Conservation (phyloP, 148 eudicot species). For the Chenopodium formosanum region DNA sequence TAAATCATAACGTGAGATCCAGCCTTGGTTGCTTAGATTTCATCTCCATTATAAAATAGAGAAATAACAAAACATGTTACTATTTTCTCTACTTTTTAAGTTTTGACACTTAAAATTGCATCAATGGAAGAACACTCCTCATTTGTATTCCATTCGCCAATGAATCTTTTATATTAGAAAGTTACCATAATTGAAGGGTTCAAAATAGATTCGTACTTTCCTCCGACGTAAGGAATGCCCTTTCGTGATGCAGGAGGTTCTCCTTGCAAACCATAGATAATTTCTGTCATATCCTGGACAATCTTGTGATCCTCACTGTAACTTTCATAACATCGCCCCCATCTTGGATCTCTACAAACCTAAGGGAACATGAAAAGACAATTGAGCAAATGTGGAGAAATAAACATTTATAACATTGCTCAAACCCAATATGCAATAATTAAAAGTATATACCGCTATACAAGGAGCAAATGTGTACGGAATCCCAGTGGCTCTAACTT, state of each 20-base stretch:
- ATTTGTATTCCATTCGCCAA: background rate
- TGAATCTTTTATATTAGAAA: background rate
- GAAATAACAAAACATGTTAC: no score
- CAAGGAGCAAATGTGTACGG: conserved; percentile 79
- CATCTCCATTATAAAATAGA: background rate
- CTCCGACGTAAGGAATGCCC: conserved; percentile 67
- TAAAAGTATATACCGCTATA: conserved; percentile 53
- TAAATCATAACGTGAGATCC: background rate
- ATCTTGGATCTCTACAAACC: conserved; percentile 90
- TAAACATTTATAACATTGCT: background rate
- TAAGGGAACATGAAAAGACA: conserved; percentile 22
- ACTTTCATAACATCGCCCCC: conserved; percentile 92
- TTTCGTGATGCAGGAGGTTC: conserved; percentile 49
- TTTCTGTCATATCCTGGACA: conserved; percentile 70
- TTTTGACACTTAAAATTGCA: background rate
- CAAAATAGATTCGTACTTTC: conserved; percentile 50
- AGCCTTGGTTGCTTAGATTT: background rate
- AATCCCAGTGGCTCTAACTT: conserved; percentile 83
- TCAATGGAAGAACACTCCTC: background rate
- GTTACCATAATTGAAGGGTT: background rate
- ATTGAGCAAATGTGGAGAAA: background rate
- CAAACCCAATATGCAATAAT: background rate
- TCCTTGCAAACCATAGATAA: conserved; percentile 73
- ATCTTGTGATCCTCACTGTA: conserved; percentile 78
- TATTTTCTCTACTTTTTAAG: background rate